These are phyloP conservation scores for Lonicera japonica DNA, from an alignment of 129 eudicot species.

Conservation along the genomic window DNA sequence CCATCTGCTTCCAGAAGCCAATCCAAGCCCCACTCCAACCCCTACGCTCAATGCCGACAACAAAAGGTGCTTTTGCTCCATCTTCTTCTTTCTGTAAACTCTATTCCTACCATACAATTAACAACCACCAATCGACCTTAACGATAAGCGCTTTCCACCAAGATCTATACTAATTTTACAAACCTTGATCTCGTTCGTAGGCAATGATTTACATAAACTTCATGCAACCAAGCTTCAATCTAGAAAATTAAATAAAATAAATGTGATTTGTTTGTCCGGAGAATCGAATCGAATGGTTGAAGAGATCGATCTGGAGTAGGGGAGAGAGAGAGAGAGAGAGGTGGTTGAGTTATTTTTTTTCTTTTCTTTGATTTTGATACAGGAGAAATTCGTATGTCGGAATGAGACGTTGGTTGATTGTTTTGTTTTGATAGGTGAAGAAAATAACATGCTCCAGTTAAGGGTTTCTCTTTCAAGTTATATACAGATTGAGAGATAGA, in stretches of 20 bases:
- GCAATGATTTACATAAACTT: constrained; percentile 4
- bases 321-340: constrained; percentile 4
- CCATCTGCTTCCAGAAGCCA: constrained; percentile 71
- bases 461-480: no score
- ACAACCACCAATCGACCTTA: constrained; percentile 6
- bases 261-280: no score
- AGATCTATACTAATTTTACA: constrained; percentile 12
- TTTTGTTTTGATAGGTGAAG: not conserved
- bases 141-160: not conserved
- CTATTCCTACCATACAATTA: not conserved
- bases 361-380: not conserved
- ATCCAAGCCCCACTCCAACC: constrained; percentile 85
- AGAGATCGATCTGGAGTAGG: not conserved
- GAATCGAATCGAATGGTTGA: not conserved
- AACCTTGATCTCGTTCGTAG: constrained; percentile 6
- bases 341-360: not conserved
- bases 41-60: constrained; percentile 96
- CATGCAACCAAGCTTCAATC: constrained; percentile 1
- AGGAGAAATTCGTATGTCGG: constrained; percentile 20
- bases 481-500: not conserved
- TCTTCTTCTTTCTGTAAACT: constrained; percentile 15
- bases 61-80: constrained; percentile 83
- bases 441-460: no score
- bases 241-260: no score
- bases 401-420: constrained; percentile 17